Conservation (phyloP, 2,329 filamentous ascomycete genomes). For the Neocucurbitaria cava region DNA sequence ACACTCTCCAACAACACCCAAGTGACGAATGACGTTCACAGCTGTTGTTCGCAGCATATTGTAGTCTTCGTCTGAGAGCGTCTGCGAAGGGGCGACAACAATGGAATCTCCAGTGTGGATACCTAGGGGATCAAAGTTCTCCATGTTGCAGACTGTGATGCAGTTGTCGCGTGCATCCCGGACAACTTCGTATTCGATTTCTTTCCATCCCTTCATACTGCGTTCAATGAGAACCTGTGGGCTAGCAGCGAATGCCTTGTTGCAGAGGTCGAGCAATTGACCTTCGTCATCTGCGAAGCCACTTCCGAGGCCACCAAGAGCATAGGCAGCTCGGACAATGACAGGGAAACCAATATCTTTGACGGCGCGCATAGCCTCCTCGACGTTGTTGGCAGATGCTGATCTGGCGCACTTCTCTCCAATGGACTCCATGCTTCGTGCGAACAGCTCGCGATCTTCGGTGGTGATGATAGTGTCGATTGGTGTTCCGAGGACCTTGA, state of each 20-base stretch:
- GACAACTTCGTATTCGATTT: conserved; percentile 98
- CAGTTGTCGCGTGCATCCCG: conserved; percentile 96
- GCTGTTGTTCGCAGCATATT: conserved; percentile 98
- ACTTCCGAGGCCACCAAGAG: conserved; percentile 91
- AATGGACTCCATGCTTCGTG: conserved; percentile 97
- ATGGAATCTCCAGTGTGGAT: conserved; percentile 99
- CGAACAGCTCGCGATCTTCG: conserved; percentile 96
- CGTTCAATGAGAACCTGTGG: conserved; percentile 96
- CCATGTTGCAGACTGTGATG: conserved; percentile 99
- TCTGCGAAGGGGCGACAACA: conserved; percentile 96
- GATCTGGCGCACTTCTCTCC: conserved; percentile 98
- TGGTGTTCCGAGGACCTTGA: conserved; percentile 92
- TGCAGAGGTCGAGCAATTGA: conserved; percentile 85
- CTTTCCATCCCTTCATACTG: conserved; percentile 99
- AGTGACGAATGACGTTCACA: conserved; percentile 94
- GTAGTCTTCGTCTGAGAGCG: conserved; percentile 95
- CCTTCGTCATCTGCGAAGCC: conserved; percentile 90
- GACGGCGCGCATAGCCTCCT: conserved; percentile 88
- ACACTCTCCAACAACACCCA: conserved; percentile 97
- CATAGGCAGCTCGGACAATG: conserved; percentile 95
- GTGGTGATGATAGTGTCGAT: conserved; percentile 99
- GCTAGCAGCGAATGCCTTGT: conserved; percentile 92
- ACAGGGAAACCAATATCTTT: conserved; percentile 94
- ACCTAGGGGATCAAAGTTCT: conserved; percentile 98
- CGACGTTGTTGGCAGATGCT: conserved; percentile 84